phyloP scores from a whole-genome alignment of 306 rosid species.

The Cucumis sativus region DNA sequence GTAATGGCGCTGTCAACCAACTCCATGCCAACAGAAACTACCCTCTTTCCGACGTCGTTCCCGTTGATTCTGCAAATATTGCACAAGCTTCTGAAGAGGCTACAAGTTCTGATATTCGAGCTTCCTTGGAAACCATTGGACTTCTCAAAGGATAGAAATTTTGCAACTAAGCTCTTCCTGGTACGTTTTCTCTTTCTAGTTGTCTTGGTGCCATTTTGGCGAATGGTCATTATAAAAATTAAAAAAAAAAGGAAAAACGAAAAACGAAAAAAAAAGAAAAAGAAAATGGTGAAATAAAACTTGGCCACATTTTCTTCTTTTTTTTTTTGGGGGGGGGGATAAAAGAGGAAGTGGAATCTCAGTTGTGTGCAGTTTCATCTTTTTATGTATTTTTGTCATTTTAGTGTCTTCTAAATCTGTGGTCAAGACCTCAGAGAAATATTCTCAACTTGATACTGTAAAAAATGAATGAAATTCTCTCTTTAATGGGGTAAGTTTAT shows the following conservation, averaged over 20 bases:
- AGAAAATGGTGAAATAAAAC: not conserved
- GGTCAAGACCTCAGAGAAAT: not conserved
- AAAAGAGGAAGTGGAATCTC: not conserved
- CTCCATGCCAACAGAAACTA: slow-evolving; percentile 73
- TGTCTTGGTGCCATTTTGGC: slow-evolving; percentile 6
- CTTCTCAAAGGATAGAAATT: slow-evolving; percentile 31
- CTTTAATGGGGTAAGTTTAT: not conserved
- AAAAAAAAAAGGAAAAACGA: not conserved
- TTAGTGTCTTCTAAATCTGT: not conserved
- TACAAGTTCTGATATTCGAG: slow-evolving; percentile 41
- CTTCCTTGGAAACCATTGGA: slow-evolving; percentile 53
- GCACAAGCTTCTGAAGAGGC: slow-evolving; percentile 49
- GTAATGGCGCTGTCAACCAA: slow-evolving; percentile 48
- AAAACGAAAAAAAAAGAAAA: not conserved
- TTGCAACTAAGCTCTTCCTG: not conserved
- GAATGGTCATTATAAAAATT: not conserved
- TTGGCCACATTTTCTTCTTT: not conserved
- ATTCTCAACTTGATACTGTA: not conserved
- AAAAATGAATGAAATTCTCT: slow-evolving; percentile 1
- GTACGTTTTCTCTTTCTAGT: not conserved
- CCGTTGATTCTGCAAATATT: slow-evolving; percentile 58
- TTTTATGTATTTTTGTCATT: not conserved
- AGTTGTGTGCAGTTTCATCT: not conserved
- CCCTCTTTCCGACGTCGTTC: slow-evolving; percentile 81
- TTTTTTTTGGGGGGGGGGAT: too few relatives aligned